A percentile compares a stretch with the other conserved stretches of the same genome.
Evolutionary conservation across 2,329 filamentous ascomycete species (phyloP).

Genomic region (Ophiostoma angusticollis): DNA sequence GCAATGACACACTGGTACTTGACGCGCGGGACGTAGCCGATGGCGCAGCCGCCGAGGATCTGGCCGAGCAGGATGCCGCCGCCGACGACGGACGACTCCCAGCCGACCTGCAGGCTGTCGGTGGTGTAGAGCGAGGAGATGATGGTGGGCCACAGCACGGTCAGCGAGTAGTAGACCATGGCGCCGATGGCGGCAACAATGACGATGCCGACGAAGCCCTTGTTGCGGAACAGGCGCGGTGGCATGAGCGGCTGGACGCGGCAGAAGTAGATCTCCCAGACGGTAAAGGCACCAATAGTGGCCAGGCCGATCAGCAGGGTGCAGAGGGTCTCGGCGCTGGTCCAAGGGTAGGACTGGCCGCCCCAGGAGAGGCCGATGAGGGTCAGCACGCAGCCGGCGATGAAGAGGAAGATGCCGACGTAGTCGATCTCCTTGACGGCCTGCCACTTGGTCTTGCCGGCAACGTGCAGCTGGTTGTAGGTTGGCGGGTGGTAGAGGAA

Average conservation of each 20-base stretch:
- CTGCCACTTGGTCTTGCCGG: conserved; percentile 24
- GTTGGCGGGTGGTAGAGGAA: conserved; percentile 35
- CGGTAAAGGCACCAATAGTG: conserved; percentile 23
- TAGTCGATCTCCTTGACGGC: conserved; percentile 32
- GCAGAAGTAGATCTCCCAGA: conserved; percentile 26
- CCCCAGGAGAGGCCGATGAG: conserved; percentile 32
- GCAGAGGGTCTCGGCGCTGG: conserved; percentile 24
- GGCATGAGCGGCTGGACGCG: conserved; percentile 29
- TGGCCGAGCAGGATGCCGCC: conserved; percentile 29
- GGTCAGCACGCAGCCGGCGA: conserved; percentile 28
- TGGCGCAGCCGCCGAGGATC: conserved; percentile 22
- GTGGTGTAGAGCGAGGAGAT: conserved; percentile 28
- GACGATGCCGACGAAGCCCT: conserved; percentile 27
- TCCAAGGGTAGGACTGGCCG: conserved; percentile 30
- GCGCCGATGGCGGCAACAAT: conserved; percentile 26
- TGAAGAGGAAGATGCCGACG: conserved; percentile 30
- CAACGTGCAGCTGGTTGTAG: conserved; percentile 28
- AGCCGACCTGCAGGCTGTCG: conserved; percentile 26
- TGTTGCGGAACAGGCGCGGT: conserved; percentile 28
- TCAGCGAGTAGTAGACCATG: conserved; percentile 33
- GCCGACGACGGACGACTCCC: conserved; percentile 29
- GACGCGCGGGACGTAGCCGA: conserved; percentile 25
- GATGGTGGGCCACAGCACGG: conserved; percentile 31
- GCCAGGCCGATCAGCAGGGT: conserved; percentile 26
- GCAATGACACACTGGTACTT: conserved; percentile 24